These are phyloP conservation scores for Trichoderma polysporum DNA, from an alignment of 2,329 filamentous ascomycete species.

Conservation along the genomic window DNA sequence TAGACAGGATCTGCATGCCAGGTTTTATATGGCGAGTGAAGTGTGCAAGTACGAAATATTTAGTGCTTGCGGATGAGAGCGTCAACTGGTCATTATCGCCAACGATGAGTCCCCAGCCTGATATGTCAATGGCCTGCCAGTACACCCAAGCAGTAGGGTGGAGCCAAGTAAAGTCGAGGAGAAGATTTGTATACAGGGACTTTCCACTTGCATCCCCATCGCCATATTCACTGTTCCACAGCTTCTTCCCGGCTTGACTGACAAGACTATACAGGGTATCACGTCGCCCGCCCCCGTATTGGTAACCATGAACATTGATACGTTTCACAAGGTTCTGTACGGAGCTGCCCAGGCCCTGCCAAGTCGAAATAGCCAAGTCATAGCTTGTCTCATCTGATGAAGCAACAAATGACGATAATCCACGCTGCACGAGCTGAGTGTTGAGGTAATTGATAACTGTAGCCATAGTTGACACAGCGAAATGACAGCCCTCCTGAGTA, in stretches of 20 bases:
- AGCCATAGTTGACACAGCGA: slow-evolving; percentile 1
- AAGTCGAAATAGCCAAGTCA: not conserved
- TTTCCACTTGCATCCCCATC: not conserved
- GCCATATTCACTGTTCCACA: not conserved
- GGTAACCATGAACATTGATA: slow-evolving; percentile 9
- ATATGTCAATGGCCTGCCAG: slow-evolving; percentile 5
- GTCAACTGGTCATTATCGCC: slow-evolving; percentile 7
- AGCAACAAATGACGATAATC: slow-evolving; percentile 2
- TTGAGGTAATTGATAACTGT: not conserved
- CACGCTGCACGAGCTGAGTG: not conserved
- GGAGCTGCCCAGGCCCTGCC: not conserved
- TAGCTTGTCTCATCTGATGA: slow-evolving; percentile 1
- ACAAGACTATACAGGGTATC: not conserved
- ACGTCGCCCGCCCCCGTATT: not conserved
- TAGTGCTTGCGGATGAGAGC: not conserved
- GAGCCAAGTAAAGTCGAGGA: slow-evolving; percentile 7
- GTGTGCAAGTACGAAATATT: slow-evolving; percentile 10
- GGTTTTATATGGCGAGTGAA: slow-evolving; percentile 2
- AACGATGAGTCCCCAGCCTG: slow-evolving; percentile 4
- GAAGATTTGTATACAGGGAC: not conserved
- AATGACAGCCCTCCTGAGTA: slow-evolving; percentile 14
- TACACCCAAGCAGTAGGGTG: slow-evolving; percentile 13
- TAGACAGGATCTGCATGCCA: slow-evolving; percentile 8
- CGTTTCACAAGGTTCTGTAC: not conserved
- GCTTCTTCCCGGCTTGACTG: not conserved